Base-by-base conservation (phyloP, 2,329 filamentous ascomycete species). In the Claviceps sp. region DNA sequence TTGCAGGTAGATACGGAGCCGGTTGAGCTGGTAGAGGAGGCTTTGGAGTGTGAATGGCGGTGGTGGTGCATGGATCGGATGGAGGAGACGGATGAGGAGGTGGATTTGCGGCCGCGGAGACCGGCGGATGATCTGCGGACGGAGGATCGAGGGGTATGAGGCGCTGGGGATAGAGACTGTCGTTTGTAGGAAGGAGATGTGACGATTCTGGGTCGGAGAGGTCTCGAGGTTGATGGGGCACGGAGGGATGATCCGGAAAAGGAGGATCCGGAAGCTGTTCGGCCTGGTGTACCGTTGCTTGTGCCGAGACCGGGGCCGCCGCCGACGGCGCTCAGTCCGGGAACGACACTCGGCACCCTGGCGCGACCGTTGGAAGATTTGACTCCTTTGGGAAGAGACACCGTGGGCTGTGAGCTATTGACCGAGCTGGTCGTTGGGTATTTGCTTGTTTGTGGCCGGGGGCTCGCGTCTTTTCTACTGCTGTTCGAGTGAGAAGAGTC, bases 41-140 rank as follows among this genome's bases (percentile, higher is more conserved):
- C 89, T 68, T 97, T 97, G 22, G 89, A 95, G 65, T 96, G 91
- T 1, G 85, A 84, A 64, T 93, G 87, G 50, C 85, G 82, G 57
- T 89, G 85, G 58, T 90, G 87, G 61, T 91, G 89, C 63, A 97
- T 89, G 45, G 87, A 94, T 54, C 93, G 84, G 53, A 98, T 84
- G 0, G 89, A 95, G 1, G 89, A 96, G 16, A 98, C 83, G 0
- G 90, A 97, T 0, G 89, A 95, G 0, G 89, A 96, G 0, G 93
- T 98, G 0, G 91, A 97, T 66, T 97, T 97, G 55, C 93, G 82
- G 40, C 93, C 91, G 30, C 90, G 81, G 45, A 97, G 77, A 34
- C 91, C 90, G 44, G 78, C 81, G 5, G 89, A 95, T 2, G 88
- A 82, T 38, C 89, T 85, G 11, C 93, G 82, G 61, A 94, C 85